Conservation (phyloP, 805 yeast genomes). For the Nakazawaea anatomiae region DNA sequence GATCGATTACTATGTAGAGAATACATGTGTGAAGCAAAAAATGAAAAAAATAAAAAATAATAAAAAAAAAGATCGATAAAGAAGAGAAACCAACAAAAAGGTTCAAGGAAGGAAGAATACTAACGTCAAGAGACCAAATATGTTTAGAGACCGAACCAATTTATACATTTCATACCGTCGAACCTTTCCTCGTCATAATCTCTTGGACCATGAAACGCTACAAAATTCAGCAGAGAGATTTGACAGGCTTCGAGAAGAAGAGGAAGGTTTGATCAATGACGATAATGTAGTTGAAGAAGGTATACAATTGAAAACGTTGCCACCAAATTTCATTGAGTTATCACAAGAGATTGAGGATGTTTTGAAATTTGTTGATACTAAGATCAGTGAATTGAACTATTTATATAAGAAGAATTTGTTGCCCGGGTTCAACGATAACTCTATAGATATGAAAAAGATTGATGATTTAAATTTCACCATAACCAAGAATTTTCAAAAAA, state of each 20-base stretch:
- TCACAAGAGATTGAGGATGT: conserved; percentile 65
- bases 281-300: conserved; percentile 22
- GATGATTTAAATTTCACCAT: conserved; percentile 72
- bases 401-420: conserved; percentile 77
- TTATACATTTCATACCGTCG: conserved; percentile 82
- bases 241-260: conserved; percentile 43
- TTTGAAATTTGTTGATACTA: conserved; percentile 43
- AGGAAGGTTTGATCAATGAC: conserved; percentile 46
- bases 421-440: conserved; percentile 83
- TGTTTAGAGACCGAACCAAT: conserved; percentile 96
- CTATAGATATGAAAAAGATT: conserved; percentile 67
- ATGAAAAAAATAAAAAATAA: too few relatives aligned
- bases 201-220: conserved; percentile 11
- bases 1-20: too few relatives aligned
- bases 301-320: conserved; percentile 59
- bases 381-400: conserved; percentile 55
- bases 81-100: neutral
- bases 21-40: too few relatives aligned
- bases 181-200: conserved; percentile 69
- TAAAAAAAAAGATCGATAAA: neutral
- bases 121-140: conserved; percentile 18
- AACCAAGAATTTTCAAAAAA: conserved; percentile 69
- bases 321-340: conserved; percentile 75
- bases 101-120: neutral
- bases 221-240: conserved; percentile 18